phyloP scores from a whole-genome alignment of 495 filamentous ascomycete species.

The Penicillium ucsense region DNA sequence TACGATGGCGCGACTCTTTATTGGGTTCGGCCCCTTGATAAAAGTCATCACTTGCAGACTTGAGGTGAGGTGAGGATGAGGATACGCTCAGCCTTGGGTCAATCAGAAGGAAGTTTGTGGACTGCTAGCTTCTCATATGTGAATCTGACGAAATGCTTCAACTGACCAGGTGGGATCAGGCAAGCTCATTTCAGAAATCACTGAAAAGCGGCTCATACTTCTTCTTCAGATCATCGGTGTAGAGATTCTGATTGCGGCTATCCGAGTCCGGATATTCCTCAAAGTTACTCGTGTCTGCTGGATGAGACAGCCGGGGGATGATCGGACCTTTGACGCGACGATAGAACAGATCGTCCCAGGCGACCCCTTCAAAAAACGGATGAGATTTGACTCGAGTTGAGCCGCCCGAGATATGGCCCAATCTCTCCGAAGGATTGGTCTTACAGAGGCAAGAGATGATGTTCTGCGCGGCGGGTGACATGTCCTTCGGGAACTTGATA shows the following conservation, averaged over 20 bases:
- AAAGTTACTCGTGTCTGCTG: slow-evolving; percentile 83
- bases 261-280: slow-evolving; percentile 67
- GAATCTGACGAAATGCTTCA: too few species aligned
- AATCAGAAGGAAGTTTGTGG: too few species aligned
- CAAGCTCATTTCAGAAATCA: slow-evolving; percentile 50
- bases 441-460: slow-evolving; percentile 82
- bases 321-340: slow-evolving; percentile 69
- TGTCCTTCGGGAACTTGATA: slow-evolving; percentile 31
- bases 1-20: too few species aligned
- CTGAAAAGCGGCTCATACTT: slow-evolving; percentile 73
- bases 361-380: slow-evolving; percentile 72
- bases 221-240: slow-evolving; percentile 61
- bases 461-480: slow-evolving; percentile 68
- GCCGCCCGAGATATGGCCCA: slow-evolving; percentile 84
- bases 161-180: too few species aligned
- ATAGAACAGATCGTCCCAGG: slow-evolving; percentile 78
- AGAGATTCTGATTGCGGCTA: slow-evolving; percentile 44
- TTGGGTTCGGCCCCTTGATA: too few species aligned
- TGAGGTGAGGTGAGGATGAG: too few species aligned
- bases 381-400: slow-evolving; percentile 75
- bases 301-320: slow-evolving; percentile 67
- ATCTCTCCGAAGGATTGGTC: slow-evolving; percentile 73
- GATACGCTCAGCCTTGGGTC: too few species aligned
- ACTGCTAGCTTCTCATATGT: too few species aligned
- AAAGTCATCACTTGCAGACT: too few species aligned